Conservation (phyloP, 2,329 filamentous ascomycete genomes). For the Calonectria hongkongensis region DNA sequence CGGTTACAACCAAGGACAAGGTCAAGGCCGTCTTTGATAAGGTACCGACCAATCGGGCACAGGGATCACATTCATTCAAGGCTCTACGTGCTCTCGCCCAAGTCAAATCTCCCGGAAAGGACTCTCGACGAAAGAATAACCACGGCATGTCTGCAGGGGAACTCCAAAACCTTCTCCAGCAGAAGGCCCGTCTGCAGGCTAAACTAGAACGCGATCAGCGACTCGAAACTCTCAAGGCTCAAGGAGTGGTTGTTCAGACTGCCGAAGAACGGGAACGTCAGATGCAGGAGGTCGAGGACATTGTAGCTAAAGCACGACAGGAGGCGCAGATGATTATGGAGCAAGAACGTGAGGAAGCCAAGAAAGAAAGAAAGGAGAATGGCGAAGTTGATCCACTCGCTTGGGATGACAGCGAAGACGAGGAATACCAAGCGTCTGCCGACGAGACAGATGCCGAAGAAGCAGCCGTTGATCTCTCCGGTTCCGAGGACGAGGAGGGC, state of each 20-base stretch:
- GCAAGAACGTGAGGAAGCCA: conserved; percentile 83
- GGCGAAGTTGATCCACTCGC: conserved; percentile 70
- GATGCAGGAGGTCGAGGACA: conserved; percentile 88
- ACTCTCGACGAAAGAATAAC: conserved; percentile 66
- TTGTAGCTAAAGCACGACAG: conserved; percentile 87
- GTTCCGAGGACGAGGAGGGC: conserved; percentile 64
- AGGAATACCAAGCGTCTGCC: conserved; percentile 66
- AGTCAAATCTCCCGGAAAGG: conserved; percentile 77
- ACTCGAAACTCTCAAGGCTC: conserved; percentile 84
- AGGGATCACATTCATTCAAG: conserved; percentile 78
- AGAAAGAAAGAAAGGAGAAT: conserved; percentile 73
- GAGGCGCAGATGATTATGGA: conserved; percentile 86
- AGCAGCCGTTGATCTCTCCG: conserved; percentile 65
- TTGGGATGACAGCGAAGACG: conserved; percentile 75
- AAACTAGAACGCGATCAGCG: conserved; percentile 84
- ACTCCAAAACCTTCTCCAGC: conserved; percentile 80
- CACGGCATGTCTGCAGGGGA: conserved; percentile 80
- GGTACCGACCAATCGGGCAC: conserved; percentile 76
- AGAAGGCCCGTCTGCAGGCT: conserved; percentile 87
- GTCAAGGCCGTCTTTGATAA: conserved; percentile 82
- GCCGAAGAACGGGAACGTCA: conserved; percentile 90
- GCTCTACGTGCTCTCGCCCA: conserved; percentile 85
- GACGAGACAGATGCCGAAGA: conserved; percentile 63
- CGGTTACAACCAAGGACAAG: conserved; percentile 68
- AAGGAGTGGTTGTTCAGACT: conserved; percentile 88